Evolutionary conservation across 805 yeast genomes (phyloP).

Genomic region (Starmera pachycereana): DNA sequence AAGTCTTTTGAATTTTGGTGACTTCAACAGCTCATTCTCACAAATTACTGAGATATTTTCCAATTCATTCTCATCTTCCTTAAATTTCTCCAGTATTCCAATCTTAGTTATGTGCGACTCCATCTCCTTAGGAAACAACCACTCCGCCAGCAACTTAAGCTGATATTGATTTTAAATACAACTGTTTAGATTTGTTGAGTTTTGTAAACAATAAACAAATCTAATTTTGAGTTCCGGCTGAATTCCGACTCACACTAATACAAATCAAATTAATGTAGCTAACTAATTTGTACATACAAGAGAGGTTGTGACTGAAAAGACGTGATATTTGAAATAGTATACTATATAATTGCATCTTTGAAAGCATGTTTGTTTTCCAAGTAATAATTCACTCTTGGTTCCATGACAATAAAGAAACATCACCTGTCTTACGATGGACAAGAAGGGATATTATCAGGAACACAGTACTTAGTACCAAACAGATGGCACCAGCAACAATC

Average conservation of each 20-base stretch:
- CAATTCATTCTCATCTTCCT: slow-evolving; percentile 15
- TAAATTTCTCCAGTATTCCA: slow-evolving; percentile 14
- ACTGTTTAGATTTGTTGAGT: not conserved
- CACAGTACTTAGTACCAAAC: slow-evolving; percentile 44
- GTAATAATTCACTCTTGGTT: slow-evolving; percentile 34
- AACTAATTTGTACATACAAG: no score
- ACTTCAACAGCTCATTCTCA: slow-evolving; percentile 16
- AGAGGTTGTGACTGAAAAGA: no score
- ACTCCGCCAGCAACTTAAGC: no score
- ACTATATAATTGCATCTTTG: no score
- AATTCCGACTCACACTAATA: not conserved
- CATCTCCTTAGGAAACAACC: not conserved
- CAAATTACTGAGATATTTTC: slow-evolving; percentile 15
- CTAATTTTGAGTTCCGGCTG: not conserved
- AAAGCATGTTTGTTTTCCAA: no score
- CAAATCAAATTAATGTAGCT: no score
- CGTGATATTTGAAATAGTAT: no score
- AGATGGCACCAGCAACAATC: slow-evolving; percentile 67
- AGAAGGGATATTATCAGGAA: slow-evolving; percentile 46
- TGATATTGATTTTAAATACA: no score
- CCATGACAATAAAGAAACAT: slow-evolving; percentile 64
- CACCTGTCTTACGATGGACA: slow-evolving; percentile 65
- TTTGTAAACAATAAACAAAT: no score
- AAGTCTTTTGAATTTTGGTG: slow-evolving; percentile 17
- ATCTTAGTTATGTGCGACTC: not conserved